These are phyloP conservation scores for Boletus eberwhitei DNA, from an alignment of 768 basidiomycete genomes.

Conservation along the genomic window DNA sequence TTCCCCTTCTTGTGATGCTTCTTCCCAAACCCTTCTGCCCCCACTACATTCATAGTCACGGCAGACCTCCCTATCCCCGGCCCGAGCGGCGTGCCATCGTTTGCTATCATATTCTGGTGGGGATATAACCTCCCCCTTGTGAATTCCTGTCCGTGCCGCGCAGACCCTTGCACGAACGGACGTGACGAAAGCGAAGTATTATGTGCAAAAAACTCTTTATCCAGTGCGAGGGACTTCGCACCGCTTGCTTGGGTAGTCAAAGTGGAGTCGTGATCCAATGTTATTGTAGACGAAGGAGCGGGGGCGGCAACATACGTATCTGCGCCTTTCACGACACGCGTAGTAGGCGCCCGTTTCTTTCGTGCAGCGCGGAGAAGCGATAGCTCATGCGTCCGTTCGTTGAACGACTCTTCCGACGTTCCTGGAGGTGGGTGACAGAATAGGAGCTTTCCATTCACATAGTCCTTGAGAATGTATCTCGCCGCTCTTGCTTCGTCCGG, in stretches of 20 bases:
- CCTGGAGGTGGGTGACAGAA: slow-evolving; percentile 89
- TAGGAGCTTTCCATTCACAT: slow-evolving; percentile 89
- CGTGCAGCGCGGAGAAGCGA: slow-evolving; percentile 56
- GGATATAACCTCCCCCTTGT: slow-evolving; percentile 68
- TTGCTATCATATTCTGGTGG: slow-evolving; percentile 76
- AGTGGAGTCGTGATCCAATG: slow-evolving; percentile 18
- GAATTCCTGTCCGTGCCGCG: slow-evolving; percentile 55
- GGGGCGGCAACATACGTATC: slow-evolving; percentile 64
- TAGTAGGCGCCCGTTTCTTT: slow-evolving; percentile 88
- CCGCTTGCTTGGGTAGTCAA: slow-evolving; percentile 33
- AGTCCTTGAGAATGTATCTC: slow-evolving; percentile 92
- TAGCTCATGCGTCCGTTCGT: slow-evolving; percentile 61
- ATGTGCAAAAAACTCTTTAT: slow-evolving; percentile 78
- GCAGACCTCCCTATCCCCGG: slow-evolving; percentile 40
- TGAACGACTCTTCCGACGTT: slow-evolving; percentile 65
- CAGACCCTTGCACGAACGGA: slow-evolving; percentile 63
- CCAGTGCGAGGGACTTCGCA: slow-evolving; percentile 64
- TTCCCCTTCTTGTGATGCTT: slow-evolving; percentile 84
- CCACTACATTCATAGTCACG: slow-evolving; percentile 38
- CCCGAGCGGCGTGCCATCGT: slow-evolving; percentile 69
- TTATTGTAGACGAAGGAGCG: background rate
- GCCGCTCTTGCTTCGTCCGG: slow-evolving; percentile 96
- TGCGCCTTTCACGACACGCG: slow-evolving; percentile 79
- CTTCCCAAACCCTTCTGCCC: slow-evolving; percentile 49
- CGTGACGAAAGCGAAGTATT: slow-evolving; percentile 49